Percentiles rank a stretch among this genome's conserved stretches.
Conservation (phyloP, 108 stramenopile species). For the Conticribra guillardii region DNA sequence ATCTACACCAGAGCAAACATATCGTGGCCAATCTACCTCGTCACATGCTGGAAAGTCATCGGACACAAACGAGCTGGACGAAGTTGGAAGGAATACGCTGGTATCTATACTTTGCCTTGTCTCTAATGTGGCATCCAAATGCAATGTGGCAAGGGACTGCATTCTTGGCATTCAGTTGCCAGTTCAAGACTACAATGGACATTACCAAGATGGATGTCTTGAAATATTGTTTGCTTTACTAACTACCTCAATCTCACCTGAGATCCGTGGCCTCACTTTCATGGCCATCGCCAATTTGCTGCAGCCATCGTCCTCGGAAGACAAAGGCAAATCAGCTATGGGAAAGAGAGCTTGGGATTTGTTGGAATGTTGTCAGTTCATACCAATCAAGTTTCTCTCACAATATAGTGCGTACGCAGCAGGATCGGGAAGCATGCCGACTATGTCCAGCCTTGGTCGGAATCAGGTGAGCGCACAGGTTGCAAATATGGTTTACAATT, state of each 20-base stretch:
- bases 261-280: conserved; percentile 67
- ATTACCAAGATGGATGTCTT: conserved; percentile 59
- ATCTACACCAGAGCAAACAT: conserved; percentile 29
- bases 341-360: conserved; percentile 74
- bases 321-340: conserved; percentile 21
- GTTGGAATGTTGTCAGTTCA: conserved; percentile 69
- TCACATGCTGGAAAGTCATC: conserved; percentile 27
- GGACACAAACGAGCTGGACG: conserved; percentile 65
- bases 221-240: conserved; percentile 73
- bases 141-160: conserved; percentile 44
- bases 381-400: conserved; percentile 68
- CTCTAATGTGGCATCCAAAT: conserved; percentile 63
- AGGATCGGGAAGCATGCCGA: conserved; percentile 18
- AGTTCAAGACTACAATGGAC: conserved; percentile 13
- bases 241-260: conserved; percentile 59
- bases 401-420: conserved; percentile 55
- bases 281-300: conserved; percentile 76
- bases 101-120: conserved; percentile 61
- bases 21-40: conserved; percentile 19
- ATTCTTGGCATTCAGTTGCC: conserved; percentile 62
- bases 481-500: background rate
- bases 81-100: conserved; percentile 46
- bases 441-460: conserved; percentile 17
- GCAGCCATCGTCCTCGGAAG: conserved; percentile 26
- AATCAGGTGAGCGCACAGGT: conserved; percentile 23